Conservation (phyloP, 2,329 filamentous ascomycete genomes). For the Colletotrichum simmondsii region DNA sequence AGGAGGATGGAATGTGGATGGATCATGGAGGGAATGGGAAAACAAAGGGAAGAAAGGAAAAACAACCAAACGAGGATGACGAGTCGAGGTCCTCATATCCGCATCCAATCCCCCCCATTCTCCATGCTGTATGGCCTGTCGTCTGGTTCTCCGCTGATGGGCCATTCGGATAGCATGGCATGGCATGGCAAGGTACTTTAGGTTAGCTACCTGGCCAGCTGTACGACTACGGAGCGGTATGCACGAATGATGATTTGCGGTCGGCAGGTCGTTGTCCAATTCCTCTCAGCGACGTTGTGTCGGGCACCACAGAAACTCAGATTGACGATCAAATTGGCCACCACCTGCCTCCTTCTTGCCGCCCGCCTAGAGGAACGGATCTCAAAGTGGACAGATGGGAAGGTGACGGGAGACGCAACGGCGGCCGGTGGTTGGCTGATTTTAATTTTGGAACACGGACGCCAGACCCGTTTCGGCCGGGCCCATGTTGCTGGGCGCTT, state of each 20-base stretch:
- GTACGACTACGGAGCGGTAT: neutral
- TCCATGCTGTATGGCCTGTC: neutral
- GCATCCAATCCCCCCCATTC: neutral
- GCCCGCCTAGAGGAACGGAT: constrained; percentile 19
- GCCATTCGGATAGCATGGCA: constrained; percentile 1
- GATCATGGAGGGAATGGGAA: constrained; percentile 6
- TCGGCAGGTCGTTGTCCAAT: neutral
- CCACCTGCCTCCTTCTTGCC: constrained; percentile 11
- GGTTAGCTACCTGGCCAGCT: too few species aligned
- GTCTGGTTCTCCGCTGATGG: neutral
- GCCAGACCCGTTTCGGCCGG: constrained; percentile 28
- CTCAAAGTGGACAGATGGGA: constrained; percentile 22
- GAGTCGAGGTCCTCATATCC: constrained; percentile 23
- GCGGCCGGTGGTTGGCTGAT: constrained; percentile 20
- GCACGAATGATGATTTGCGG: constrained; percentile 11
- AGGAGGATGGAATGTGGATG: neutral
- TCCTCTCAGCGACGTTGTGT: constrained; percentile 3
- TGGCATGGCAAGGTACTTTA: neutral
- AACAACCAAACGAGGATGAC: constrained; percentile 10
- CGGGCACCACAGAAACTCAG: neutral
- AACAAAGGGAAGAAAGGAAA: constrained; percentile 11
- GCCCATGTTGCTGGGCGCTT: constrained; percentile 32
- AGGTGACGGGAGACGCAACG: constrained; percentile 20
- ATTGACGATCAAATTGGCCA: neutral
- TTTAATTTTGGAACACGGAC: constrained; percentile 29